phyloP scores from a whole-genome alignment of 352 stramenopile genomes.

The Phytophthora pluvialis region DNA sequence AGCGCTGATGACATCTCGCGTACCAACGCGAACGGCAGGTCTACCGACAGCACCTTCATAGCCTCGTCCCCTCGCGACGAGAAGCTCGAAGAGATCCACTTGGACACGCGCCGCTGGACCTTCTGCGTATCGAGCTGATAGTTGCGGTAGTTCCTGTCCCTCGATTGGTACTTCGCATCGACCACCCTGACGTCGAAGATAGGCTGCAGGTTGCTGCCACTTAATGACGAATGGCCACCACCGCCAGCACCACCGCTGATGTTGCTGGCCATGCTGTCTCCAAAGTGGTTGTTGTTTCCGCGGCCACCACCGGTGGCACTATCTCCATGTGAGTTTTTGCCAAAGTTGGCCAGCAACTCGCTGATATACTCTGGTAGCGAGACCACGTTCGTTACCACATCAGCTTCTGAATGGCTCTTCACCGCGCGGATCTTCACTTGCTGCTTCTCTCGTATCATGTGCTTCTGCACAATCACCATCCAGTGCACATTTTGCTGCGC shows the following conservation, averaged over 20 bases:
- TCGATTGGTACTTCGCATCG: conserved; percentile 71
- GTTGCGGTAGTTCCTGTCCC: conserved; percentile 58
- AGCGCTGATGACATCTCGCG: conserved; percentile 82
- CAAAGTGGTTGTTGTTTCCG: conserved; percentile 38
- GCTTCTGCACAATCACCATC: conserved; percentile 89
- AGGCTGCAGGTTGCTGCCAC: conserved; percentile 45
- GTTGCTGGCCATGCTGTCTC: conserved; percentile 31
- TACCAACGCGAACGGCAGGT: conserved; percentile 80
- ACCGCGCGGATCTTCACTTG: conserved; percentile 84
- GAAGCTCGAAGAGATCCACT: conserved; percentile 88
- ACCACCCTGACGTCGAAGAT: conserved; percentile 84
- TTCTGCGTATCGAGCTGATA: conserved; percentile 77
- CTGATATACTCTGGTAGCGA: conserved; percentile 73
- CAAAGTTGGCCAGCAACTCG: conserved; percentile 44
- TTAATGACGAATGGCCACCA: conserved; percentile 9
- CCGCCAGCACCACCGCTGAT: conserved; percentile 20
- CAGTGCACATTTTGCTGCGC: conserved; percentile 75
- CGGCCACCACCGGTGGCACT: conserved; percentile 19
- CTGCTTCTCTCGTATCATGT: conserved; percentile 86
- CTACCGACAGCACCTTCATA: conserved; percentile 86
- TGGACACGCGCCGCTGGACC: conserved; percentile 82
- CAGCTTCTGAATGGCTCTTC: conserved; percentile 69
- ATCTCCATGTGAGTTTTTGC: conserved; percentile 31
- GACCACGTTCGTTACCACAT: conserved; percentile 68
- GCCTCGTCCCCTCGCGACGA: conserved; percentile 73